Evolutionary conservation across 108 stramenopile genomes (phyloP), one percentile per base, ranked within the genome.

Genomic region (Nannochloropsis gaditana): DNA sequence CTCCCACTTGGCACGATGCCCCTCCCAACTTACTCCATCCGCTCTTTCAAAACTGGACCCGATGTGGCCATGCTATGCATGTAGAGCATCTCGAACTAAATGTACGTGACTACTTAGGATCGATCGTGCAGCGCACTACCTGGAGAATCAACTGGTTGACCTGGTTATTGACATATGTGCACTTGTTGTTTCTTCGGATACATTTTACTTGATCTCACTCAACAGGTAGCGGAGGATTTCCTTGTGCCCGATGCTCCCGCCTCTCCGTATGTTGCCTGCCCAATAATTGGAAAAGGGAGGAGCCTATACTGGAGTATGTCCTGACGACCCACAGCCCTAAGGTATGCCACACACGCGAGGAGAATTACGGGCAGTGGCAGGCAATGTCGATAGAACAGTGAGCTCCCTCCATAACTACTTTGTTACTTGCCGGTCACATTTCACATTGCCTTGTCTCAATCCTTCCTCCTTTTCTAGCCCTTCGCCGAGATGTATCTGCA

Each of bases 51-150:
- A 73, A 6, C 19, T 73, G 2, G 59, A 73, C n/a, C 59, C 59
- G 59, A 73, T 73, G 59, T 73, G 59, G 59, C 59, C 59, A n/a
- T 73, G 59, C 59, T 73, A 73, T 73, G 59, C 59, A 15, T 73
- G 59, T n/a, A 15, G 59, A 15, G 59, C 59, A 15, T 73, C 59
- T 6, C 59, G 59, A n/a, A 73, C 59, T 6, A 73, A 73, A 73
- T 73, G 59, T 73, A 73, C 59, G 59, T 73, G 4, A 73, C 4
- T 73, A 31, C 31, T 31, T 31, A 0, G 31, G 31, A 31, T 31
- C 1, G 31, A 31, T 31, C 31, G 31, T 31, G 31, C 31, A 31
- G 0, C 31, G 31, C 31, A 31, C 31, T 31, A 31, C 31, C 31
- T 31, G 31, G 31, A 31, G 31, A 0, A 31, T 31, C 31, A 31